Base-by-base conservation (phyloP, 176 grass and related monocot species). In the Poa pratensis region DNA sequence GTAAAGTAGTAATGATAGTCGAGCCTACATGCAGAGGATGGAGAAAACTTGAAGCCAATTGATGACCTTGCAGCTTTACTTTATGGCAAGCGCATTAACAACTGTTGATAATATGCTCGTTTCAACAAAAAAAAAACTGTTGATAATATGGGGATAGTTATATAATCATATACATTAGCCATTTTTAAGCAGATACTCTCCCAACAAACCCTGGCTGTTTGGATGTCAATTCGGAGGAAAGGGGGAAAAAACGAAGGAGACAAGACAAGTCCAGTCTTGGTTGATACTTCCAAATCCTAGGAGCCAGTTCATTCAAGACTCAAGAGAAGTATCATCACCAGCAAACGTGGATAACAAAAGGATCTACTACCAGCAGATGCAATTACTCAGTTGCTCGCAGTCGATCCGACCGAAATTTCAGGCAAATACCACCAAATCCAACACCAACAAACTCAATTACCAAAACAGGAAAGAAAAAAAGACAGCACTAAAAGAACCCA, bases 251-350 rank as follows among this genome's bases (percentile, higher is more conserved):
- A 23, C 50, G 17, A 60, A 9, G 78, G 9, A 55, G 88, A 69
- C 45, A 43, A 69, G 64, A 82, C 88, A 54, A 71, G 79, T 86
- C 88, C 82, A 78, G 45, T 42, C 40, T 13, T 61, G 48, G 61
- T 82, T 78, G 54, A 90, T 77, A 72, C 18, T 74, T 59, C 82
- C 52, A 86, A 83, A 80, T 86, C 79, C 72, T 63, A 83, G 62
- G 37, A 86, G 78, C 19, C 26, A 82, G 79, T 82, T 73, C 73
- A 61, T 40, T 72, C 43, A 82, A 51, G 22, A 63, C 28, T 72
- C 43, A 82, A 51, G 22, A 63, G 8, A 77, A 20, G 42, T 43
- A 77, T 64, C 37, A 48, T 73, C 88, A 82, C 77, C 84, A 82
- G 15, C 79, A 69, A 78, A 82, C 74, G 23, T 23, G 80, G 54